Evolutionary conservation across 2,329 filamentous ascomycete genomes (phyloP), one percentile per base, ranked within the genome.

Genomic region (Xylaria sp.): DNA sequence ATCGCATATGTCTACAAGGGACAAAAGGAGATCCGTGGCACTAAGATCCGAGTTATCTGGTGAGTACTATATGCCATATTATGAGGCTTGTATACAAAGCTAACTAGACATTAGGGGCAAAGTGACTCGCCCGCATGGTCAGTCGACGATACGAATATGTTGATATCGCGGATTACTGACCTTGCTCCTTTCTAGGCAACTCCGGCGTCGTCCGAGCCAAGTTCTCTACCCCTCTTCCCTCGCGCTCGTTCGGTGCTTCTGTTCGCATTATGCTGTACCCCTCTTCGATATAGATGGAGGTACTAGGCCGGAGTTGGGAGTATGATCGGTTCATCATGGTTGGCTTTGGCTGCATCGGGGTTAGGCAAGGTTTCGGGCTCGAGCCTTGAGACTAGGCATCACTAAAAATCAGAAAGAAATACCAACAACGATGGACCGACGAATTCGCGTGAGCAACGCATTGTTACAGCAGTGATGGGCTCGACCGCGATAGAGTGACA

Each of bases 1-100:
- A 90, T 98, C 83, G 96, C 96, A 83, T 99, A 94, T 85, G 94
- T 99, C 85, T 99, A 98, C 90, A 93, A 94, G 82, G 95, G 91
- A 79, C 91, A 93, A 85, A 94, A 91, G 86, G 93, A 97, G 88
- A 89, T 97, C 81, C 93, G 95, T 80, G 96, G 96, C 83, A 95
- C 94, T 84, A 98, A 98, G 92, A 97, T 98, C 86, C 91, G 95
- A 82, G 92, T 98, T 79, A 98, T 98, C 88, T 98, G 94, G 68
- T 69, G 61, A 68, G 68, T 56, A 21, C 3, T 11, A 32, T n/a
- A 7, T 36, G 4, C 9, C 8, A 54, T 42, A 4, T 39, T 42
- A 19, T 1, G 14, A 21, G 8, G 32, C 4, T 42, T 24, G 19
- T 47, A 21, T 3, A 19, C 19, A 58, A 59, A 32, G 68, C 68